Evolutionary conservation across 768 basidiomycete genomes (phyloP).

Genomic region (Paxillus ammoniavirescens): DNA sequence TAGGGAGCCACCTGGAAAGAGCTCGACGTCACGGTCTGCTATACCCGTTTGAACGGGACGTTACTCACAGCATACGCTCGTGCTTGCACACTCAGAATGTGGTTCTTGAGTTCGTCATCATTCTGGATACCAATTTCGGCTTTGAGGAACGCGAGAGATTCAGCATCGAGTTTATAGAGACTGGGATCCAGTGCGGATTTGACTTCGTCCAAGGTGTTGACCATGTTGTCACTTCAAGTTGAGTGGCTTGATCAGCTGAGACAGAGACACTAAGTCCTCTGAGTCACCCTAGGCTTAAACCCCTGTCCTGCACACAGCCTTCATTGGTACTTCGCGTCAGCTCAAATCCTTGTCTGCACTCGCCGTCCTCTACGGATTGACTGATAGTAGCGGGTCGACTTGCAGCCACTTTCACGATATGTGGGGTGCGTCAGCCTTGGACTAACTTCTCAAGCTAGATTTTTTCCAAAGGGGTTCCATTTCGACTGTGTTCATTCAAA

Average conservation of each 20-base stretch:
- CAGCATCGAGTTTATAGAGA: conserved; percentile 12
- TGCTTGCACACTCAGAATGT: conserved; percentile 33
- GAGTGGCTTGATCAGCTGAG: too few relatives aligned
- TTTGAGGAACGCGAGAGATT: conserved; percentile 28
- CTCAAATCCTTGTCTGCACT: too few relatives aligned
- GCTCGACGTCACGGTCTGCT: background rate
- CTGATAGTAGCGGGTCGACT: too few relatives aligned
- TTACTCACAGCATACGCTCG: conserved; percentile 31
- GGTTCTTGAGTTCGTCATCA: conserved; percentile 28
- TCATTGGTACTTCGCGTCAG: too few relatives aligned
- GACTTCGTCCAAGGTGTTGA: background rate
- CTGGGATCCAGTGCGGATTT: conserved; percentile 9
- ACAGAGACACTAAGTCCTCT: too few relatives aligned
- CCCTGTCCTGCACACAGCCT: too few relatives aligned
- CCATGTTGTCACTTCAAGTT: too few relatives aligned
- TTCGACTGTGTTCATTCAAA: background rate
- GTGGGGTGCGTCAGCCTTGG: too few relatives aligned
- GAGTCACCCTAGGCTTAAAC: too few relatives aligned
- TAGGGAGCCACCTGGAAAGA: conserved; percentile 20
- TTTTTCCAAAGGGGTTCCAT: background rate
- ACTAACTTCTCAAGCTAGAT: background rate
- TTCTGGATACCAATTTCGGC: conserved; percentile 28
- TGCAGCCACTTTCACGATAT: too few relatives aligned
- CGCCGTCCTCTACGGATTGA: too few relatives aligned
- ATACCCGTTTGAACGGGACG: background rate